Evolutionary conservation across 2,329 filamentous ascomycete genomes (phyloP), one percentile per base, ranked within the genome.

Genomic region (Fusarium tuaranense): DNA sequence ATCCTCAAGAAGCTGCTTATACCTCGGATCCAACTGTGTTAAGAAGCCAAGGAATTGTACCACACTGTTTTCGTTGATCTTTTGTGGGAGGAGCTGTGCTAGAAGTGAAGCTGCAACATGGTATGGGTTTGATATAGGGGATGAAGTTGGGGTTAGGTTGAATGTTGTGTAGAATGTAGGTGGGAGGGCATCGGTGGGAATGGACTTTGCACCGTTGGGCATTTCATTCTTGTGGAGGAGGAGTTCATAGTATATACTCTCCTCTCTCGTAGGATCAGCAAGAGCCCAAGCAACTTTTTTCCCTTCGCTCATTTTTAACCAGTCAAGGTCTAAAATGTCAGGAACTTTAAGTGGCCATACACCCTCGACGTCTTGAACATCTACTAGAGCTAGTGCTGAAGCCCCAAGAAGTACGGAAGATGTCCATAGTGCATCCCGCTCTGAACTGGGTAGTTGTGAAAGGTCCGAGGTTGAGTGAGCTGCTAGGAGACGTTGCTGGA

Each of bases 261-360:
- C 86, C 0, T 82, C 74, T 12, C 87, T 82, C 5, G 83, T 68
- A 0, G 89, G 87, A 60, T 91, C 83, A 1, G 87, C 82, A 0
- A 91, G 78, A 2, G 84, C 77, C 86, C 87, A 91, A 1, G 92
- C 82, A 5, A 85, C 83, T 63, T 83, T 85, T 79, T 92, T 92
- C 0, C 88, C 88, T 14, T 88, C 85, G 67, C 84, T 86, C 78
- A 92, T 85, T 60, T 83, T 87, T 3, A 92, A 78, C 91, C 90
- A 93, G 74, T 88, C 84, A 2, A 92, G 82, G 70, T 91, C 88
- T 1, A 81, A 55, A 1, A 59, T 76, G 1, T 82, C 81, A 0
- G 82, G 78, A 3, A 81, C 71, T 41, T 84, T 86, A 2, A 92
- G 80, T 0, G 91, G 91, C 90, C 90, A 93, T 3, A 87, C 83